Base-by-base conservation (phyloP, 192 early-diverging fungal species). In the Backusella morwellensis region DNA sequence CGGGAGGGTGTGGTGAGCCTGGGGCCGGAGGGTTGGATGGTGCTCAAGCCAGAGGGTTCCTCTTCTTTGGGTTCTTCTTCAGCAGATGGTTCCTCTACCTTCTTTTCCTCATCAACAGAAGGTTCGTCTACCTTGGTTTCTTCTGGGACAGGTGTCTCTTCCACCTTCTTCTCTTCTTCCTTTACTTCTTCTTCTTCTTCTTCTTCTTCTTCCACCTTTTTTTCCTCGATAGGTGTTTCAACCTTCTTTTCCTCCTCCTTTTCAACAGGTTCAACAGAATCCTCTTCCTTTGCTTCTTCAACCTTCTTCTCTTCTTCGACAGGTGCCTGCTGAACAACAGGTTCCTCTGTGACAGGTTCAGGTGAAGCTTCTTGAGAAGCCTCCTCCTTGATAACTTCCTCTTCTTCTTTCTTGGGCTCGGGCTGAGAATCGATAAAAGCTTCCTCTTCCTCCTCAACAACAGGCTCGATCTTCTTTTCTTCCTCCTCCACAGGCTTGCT, bases 1-100 rank as follows among this genome's bases (percentile, higher is more conserved):
- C 80, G 76, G 21, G 59, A 73, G 5, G 80, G 80, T 52, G 73
- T 32, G 34, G 80, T 66, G 4, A 82, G 47, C 50, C 74, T 74
- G 9, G 80, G 80, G 19, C 80, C 80, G 42, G 75, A 63, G 17
- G 76, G 0, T 63, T 6, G 68, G 17, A 81, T 38, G 34, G 36
- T 26, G 35, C 12, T 50, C 3, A 80, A 72, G 29, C 75, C 72
- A 42, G 63, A 36, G 3, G 59, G 21, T 3, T 23, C 6, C 23
- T 68, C 74, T 42, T 75, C 74, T 32, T 42, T 26, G n/a, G 41
- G 56, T 15, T 12, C n/a, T 14, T 54, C 34, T 35, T 34, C 63
- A 42, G 38, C 23, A 26, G 63, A 9, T 21, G 8, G 12, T 35
- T 67, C 66, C 34, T 66, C 35, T 68, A 7, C 35, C 26, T 42